phyloP scores from a whole-genome alignment of 495 filamentous ascomycete species.

The Podospora fimiseda region DNA sequence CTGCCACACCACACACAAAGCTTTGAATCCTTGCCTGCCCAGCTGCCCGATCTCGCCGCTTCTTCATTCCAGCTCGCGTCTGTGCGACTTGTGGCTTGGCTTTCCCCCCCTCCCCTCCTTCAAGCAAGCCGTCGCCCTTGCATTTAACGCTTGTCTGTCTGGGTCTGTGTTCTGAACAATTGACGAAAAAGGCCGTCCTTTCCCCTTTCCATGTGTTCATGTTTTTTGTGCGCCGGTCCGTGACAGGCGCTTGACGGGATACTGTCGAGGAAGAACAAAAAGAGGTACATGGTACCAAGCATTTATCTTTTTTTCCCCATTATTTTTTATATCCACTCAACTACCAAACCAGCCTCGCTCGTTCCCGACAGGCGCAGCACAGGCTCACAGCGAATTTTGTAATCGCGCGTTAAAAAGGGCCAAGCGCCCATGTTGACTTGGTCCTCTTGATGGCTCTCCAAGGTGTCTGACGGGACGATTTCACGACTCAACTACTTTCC shows the following conservation, averaged over 20 bases:
- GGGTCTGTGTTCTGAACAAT: constrained; percentile 8
- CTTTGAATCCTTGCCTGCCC: not conserved
- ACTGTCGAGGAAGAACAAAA: too few relatives aligned
- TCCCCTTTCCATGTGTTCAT: not conserved
- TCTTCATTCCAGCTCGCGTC: constrained; percentile 12
- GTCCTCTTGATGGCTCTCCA: constrained; percentile 21
- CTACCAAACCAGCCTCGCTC: constrained; percentile 2
- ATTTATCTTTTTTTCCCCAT: too few relatives aligned
- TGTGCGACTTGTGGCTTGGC: constrained; percentile 16
- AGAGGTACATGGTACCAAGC: not conserved
- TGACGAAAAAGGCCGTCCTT: constrained; percentile 3
- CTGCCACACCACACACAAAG: not conserved
- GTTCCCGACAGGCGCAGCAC: constrained; percentile 34
- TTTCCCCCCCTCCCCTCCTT: not conserved
- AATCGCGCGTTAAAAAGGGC: constrained; percentile 42
- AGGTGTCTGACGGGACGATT: constrained; percentile 24
- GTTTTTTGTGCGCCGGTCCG: not conserved
- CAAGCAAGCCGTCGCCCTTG: not conserved
- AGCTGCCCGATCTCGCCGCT: constrained; percentile 10
- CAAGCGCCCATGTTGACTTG: constrained; percentile 14
- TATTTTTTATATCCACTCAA: not conserved
- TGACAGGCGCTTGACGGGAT: not conserved
- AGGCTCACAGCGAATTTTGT: constrained; percentile 6
- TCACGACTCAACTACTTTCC: not conserved
- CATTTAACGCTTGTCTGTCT: constrained; percentile 15